Evolutionary conservation across 768 basidiomycete genomes (phyloP).

Genomic region (Pisolithus albus): DNA sequence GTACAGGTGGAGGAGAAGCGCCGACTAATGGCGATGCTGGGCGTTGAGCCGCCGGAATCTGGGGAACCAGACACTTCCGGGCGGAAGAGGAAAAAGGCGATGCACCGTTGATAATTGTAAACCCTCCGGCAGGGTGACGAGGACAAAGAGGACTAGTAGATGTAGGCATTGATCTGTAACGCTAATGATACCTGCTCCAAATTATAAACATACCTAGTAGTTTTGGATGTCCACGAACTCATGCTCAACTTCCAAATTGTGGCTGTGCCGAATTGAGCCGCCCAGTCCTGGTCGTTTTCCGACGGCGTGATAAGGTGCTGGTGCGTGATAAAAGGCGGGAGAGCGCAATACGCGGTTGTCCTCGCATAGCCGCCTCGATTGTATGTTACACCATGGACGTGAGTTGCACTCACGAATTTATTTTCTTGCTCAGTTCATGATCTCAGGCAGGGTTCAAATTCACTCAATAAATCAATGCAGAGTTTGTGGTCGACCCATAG

Average conservation of each 20-base stretch:
- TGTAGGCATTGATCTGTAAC: too few species aligned
- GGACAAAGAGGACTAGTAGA: neutral
- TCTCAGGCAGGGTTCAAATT: conserved; percentile 55
- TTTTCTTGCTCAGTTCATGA: conserved; percentile 6
- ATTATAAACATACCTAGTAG: too few species aligned
- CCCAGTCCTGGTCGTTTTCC: too few species aligned
- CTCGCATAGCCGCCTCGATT: too few species aligned
- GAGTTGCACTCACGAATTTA: neutral
- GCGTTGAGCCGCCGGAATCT: conserved; percentile 14
- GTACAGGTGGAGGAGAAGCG: conserved; percentile 52
- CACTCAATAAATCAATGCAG: conserved; percentile 74
- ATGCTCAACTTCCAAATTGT: too few species aligned
- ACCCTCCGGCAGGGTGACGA: neutral
- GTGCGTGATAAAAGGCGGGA: neutral
- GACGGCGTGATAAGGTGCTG: neutral
- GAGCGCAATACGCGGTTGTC: neutral
- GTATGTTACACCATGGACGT: conserved; percentile 12
- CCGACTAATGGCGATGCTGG: conserved; percentile 50
- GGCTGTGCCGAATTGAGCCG: too few species aligned
- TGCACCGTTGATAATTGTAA: conserved; percentile 23
- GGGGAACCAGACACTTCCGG: conserved; percentile 5
- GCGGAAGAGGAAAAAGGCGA: conserved; percentile 14
- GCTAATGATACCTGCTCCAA: too few species aligned
- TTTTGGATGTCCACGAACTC: too few species aligned
- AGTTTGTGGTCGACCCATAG: conserved; percentile 69